A percentile compares a stretch with the other conserved stretches of the same genome.
These are phyloP conservation scores for Fusarium verticillioides DNA, from an alignment of 2,329 filamentous ascomycete genomes.

Conservation along the genomic window DNA sequence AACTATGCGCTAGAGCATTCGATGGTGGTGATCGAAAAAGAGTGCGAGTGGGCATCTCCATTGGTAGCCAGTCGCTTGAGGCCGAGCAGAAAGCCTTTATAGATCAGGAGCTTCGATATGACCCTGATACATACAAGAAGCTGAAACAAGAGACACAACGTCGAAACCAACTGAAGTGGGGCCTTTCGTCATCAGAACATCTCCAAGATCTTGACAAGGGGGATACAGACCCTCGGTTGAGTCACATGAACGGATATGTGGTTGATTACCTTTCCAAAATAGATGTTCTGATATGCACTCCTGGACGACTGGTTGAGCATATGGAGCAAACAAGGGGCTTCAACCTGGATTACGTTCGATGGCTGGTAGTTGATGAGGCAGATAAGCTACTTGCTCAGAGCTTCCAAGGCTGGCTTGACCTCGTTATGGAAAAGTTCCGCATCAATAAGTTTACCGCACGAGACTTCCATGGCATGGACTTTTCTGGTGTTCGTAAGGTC, in stretches of 20 bases:
- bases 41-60: slow-evolving; percentile 81
- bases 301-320: slow-evolving; percentile 91
- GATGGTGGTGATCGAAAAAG: slow-evolving; percentile 68
- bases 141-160: slow-evolving; percentile 41
- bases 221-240: slow-evolving; percentile 47
- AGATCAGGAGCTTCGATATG: slow-evolving; percentile 66
- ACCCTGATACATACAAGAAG: slow-evolving; percentile 65
- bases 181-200: slow-evolving; percentile 27
- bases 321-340: slow-evolving; percentile 87
- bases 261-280: slow-evolving; percentile 75
- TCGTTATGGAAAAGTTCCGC: slow-evolving; percentile 73
- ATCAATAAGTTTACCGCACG: slow-evolving; percentile 60
- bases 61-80: slow-evolving; percentile 82
- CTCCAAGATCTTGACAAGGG: slow-evolving; percentile 34
- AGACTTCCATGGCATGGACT: slow-evolving; percentile 64
- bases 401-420: slow-evolving; percentile 89
- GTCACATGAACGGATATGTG: slow-evolving; percentile 62
- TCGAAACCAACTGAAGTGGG: slow-evolving; percentile 6
- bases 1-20: slow-evolving; percentile 75
- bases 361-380: slow-evolving; percentile 93
- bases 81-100: slow-evolving; percentile 65
- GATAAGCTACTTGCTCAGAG: slow-evolving; percentile 91
- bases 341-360: slow-evolving; percentile 79
- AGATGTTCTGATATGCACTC: slow-evolving; percentile 91
- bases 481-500: slow-evolving; percentile 76